Percentiles rank a stretch among this genome's conserved stretches.
Evolutionary conservation across 106 monocot genomes (phyloP).

Genomic region (Allium fistulosum): DNA sequence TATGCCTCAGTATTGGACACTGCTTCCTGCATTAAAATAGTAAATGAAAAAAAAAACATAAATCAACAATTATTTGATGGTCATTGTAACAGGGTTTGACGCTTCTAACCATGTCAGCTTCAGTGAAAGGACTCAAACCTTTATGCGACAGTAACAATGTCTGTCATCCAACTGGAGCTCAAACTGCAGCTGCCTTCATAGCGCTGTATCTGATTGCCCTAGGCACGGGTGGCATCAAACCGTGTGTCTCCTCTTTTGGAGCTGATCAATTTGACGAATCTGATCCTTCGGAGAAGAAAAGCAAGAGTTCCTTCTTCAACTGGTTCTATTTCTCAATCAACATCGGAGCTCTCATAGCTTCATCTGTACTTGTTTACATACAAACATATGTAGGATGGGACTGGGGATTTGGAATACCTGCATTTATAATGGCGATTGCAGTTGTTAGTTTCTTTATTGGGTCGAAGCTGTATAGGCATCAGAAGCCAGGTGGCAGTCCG

Average conservation of each 20-base stretch:
- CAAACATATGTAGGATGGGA: constrained; percentile 55
- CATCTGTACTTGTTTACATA: constrained; percentile 44
- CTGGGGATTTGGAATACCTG: constrained; percentile 48
- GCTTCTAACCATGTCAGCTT: constrained; percentile 31
- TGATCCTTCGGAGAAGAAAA: constrained; percentile 38
- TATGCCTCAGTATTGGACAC: too few relatives aligned
- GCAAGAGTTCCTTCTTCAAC: constrained; percentile 63
- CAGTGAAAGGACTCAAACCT: constrained; percentile 34
- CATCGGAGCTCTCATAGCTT: constrained; percentile 41
- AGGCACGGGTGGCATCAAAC: constrained; percentile 59
- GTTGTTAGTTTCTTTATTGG: constrained; percentile 48
- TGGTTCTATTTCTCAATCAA: constrained; percentile 62
- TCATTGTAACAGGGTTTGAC: constrained; percentile 17
- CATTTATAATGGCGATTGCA: constrained; percentile 35
- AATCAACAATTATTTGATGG: too few relatives aligned
- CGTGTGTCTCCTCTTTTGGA: constrained; percentile 56
- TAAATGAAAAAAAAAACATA: too few relatives aligned
- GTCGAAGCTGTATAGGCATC: constrained; percentile 30
- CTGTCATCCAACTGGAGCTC: constrained; percentile 16
- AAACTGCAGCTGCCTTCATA: constrained; percentile 21
- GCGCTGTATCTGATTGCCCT: constrained; percentile 50
- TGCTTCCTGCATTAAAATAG: too few relatives aligned
- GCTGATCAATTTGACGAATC: constrained; percentile 56
- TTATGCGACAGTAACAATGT: constrained; percentile 11
- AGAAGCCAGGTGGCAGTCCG: constrained; percentile 47